A percentile compares a stretch with the other conserved stretches of the same genome.
Evolutionary conservation across 768 basidiomycete genomes (phyloP).

Genomic region (Hericium rajendrae): DNA sequence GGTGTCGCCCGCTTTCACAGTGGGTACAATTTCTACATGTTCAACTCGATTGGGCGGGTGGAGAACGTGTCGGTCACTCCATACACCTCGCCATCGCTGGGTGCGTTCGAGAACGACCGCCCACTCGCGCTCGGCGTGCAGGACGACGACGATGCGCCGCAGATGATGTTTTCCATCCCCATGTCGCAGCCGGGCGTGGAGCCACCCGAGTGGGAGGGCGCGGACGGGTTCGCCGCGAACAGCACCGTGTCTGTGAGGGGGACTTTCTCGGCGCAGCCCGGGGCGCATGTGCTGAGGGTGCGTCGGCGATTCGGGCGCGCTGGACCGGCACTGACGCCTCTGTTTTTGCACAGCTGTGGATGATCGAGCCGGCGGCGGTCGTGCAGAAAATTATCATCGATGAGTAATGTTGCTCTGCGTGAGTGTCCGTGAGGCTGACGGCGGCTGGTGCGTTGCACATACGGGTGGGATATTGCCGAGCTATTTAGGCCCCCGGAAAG

Average conservation of each 20-base stretch:
- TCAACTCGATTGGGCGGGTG: background rate
- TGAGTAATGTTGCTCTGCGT: constrained; percentile 18
- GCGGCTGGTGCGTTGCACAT: constrained; percentile 20
- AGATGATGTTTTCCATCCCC: constrained; percentile 39
- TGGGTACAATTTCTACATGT: background rate
- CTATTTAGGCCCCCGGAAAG: constrained; percentile 62
- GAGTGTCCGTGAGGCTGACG: background rate
- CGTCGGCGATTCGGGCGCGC: no score
- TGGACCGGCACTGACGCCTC: constrained; percentile 29
- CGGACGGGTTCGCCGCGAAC: constrained; percentile 39
- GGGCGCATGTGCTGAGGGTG: background rate
- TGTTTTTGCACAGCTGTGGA: constrained; percentile 51
- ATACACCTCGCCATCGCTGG: constrained; percentile 42
- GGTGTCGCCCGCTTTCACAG: background rate
- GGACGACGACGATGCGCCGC: constrained; percentile 33
- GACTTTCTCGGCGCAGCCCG: constrained; percentile 24
- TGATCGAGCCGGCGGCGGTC: constrained; percentile 50
- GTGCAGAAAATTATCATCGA: constrained; percentile 55
- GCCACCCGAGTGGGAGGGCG: constrained; percentile 9
- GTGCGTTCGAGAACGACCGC: constrained; percentile 37
- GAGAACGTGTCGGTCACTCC: constrained; percentile 21
- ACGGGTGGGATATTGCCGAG: constrained; percentile 44
- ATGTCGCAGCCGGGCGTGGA: constrained; percentile 38
- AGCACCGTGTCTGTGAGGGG: constrained; percentile 33
- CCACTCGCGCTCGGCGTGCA: constrained; percentile 44